Conservation (phyloP, 2,329 filamentous ascomycete genomes). For the Apiospora koreana region DNA sequence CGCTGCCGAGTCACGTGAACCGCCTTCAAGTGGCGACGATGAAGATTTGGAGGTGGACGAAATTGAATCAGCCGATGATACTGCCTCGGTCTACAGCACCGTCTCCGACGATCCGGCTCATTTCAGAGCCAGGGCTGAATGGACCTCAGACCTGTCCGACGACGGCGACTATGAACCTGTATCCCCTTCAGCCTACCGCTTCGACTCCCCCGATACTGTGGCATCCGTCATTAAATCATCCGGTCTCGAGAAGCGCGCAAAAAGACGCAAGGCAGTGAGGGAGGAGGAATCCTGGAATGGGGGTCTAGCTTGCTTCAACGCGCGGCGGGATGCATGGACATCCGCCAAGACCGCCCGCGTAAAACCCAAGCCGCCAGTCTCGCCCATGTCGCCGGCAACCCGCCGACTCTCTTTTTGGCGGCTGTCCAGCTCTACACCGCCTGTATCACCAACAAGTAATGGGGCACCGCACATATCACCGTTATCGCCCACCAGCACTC, state of each 20-base stretch:
- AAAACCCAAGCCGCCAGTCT: conserved; percentile 43
- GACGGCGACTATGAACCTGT: conserved; percentile 38
- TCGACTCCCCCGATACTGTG: conserved; percentile 51
- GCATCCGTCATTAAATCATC: conserved; percentile 43
- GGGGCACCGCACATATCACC: conserved; percentile 17
- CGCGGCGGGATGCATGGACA: conserved; percentile 82
- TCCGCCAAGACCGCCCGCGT: conserved; percentile 65
- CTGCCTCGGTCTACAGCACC: conserved; percentile 39
- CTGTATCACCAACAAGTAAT: conserved; percentile 28
- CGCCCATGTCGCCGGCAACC: conserved; percentile 44
- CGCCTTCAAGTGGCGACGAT: conserved; percentile 24
- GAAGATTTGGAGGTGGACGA: conserved; percentile 38
- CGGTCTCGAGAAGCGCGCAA: conserved; percentile 52
- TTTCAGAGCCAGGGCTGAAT: conserved; percentile 54
- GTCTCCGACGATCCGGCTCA: conserved; percentile 55
- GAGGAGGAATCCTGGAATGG: conserved; percentile 77
- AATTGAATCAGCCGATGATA: conserved; percentile 45
- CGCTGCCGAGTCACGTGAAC: not conserved
- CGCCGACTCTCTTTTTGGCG: conserved; percentile 54
- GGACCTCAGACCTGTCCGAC: conserved; percentile 59
- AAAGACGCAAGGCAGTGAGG: conserved; percentile 56
- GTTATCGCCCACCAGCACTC: conserved; percentile 31
- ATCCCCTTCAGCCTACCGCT: conserved; percentile 49
- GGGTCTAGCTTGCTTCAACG: conserved; percentile 77
- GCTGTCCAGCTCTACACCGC: conserved; percentile 43